phyloP scores from a whole-genome alignment of 805 yeast genomes.

The Brettanomyces naardenensis region DNA sequence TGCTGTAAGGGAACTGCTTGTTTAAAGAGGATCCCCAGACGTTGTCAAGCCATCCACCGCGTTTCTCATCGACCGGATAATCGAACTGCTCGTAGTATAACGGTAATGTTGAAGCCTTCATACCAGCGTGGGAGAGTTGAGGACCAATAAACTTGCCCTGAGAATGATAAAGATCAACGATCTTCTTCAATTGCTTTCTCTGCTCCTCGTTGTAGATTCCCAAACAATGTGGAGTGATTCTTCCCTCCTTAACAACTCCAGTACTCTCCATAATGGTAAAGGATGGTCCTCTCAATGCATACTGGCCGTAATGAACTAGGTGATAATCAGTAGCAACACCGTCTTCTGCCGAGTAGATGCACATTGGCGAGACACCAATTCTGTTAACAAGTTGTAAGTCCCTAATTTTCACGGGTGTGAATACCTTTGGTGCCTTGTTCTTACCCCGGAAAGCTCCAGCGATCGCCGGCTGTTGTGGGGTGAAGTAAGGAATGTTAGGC shows the following conservation, averaged over 20 bases:
- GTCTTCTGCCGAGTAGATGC: slow-evolving; percentile 39
- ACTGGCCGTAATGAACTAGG: slow-evolving; percentile 38
- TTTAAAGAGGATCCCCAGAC: slow-evolving; percentile 37
- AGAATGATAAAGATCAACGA: slow-evolving; percentile 39
- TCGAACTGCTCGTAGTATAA: slow-evolving; percentile 17
- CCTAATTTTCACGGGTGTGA: slow-evolving; percentile 35
- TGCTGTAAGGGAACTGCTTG: slow-evolving; percentile 8
- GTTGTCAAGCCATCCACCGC: slow-evolving; percentile 36
- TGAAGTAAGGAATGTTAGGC: slow-evolving; percentile 16
- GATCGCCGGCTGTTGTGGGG: slow-evolving; percentile 24
- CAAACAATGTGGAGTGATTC: slow-evolving; percentile 20
- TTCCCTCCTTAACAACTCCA: slow-evolving; percentile 12
- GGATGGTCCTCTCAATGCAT: slow-evolving; percentile 43
- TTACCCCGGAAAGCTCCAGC: slow-evolving; percentile 27
- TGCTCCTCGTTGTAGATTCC: slow-evolving; percentile 47
- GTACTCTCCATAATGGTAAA: slow-evolving; percentile 38
- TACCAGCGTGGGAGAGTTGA: slow-evolving; percentile 51
- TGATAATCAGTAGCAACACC: slow-evolving; percentile 40
- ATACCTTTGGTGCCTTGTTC: slow-evolving; percentile 28
- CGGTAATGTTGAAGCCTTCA: slow-evolving; percentile 28
- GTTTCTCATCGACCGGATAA: slow-evolving; percentile 23
- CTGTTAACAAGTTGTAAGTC: slow-evolving; percentile 38
- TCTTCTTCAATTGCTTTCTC: slow-evolving; percentile 30
- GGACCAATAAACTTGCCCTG: slow-evolving; percentile 40
- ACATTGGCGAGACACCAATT: slow-evolving; percentile 51